Evolutionary conservation across 441 rosid species (phyloP), one percentile per base, ranked within the genome.

Genomic region (Daphne laureola): DNA sequence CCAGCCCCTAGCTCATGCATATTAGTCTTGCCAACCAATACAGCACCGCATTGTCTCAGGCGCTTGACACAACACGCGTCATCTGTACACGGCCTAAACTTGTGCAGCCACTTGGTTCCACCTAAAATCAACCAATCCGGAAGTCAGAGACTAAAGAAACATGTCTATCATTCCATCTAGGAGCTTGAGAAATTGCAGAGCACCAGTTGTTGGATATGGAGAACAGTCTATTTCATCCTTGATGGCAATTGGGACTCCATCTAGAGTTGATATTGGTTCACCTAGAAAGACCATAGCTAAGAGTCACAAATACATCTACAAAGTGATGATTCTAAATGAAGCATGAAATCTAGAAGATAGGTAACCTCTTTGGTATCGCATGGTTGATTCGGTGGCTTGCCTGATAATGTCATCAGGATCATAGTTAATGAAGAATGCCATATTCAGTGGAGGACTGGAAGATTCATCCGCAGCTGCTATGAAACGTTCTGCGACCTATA

Each of bases 1-100:
- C 94, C 94, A 36, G 87, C 90, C 1, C 94, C 94, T 15, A 86
- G 82, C 75, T 86, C 90, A 38, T 86, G 94, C 94, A 86, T 86
- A 47, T 86, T 86, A 38, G 90, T 86, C 63, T 86, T 86, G 2
- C 94, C 94, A 43, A 86, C 69, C 48, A 86, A 64, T 16, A 86
- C 49, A n/a, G 87, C 94, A 2, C 94, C 94, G 5, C 94, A 80
- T 25, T 46, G 60, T 61, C 87, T 72, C 8, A 86, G 86, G 44
- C 81, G 78, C 69, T 4, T 50, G 12, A 82, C 82, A 17, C 90
- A 80, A 38, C 75, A 70, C 1, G 94, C 94, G 21, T 86, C 94
- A 2, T 55, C 69, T 47, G 62, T 64, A 46, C 90, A 80, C 5
- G 57, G 65, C 69, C 94, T 78, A 25, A 70, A 12, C 61, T 67